Conservation (phyloP, 179 eudicot species). For the Heliamphora pulchella region DNA sequence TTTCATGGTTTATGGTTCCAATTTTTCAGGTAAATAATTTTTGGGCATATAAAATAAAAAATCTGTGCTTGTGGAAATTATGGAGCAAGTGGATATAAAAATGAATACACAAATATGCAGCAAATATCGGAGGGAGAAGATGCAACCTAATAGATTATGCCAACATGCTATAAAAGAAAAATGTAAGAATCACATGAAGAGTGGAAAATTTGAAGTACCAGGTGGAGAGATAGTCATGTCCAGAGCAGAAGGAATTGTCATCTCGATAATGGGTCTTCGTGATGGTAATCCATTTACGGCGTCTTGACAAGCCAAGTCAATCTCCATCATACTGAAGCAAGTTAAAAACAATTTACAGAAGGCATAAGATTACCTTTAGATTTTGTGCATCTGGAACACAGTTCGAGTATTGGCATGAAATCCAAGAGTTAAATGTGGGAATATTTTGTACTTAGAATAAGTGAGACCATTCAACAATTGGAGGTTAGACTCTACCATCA, state of each 20-base stretch:
- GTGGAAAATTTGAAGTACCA: slow-evolving; percentile 33
- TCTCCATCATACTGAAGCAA: slow-evolving; percentile 71
- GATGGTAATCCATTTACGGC: slow-evolving; percentile 74
- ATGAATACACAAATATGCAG: too few relatives aligned
- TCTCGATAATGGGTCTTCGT: slow-evolving; percentile 80
- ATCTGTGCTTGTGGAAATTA: too few relatives aligned
- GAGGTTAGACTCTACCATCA: not conserved
- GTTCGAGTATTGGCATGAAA: not conserved
- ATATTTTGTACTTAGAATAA: not conserved
- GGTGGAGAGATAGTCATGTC: slow-evolving; percentile 88
- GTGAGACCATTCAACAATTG: not conserved
- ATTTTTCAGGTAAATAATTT: not conserved
- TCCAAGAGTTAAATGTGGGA: not conserved
- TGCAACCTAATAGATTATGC: not conserved
- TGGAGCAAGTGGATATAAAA: too few relatives aligned
- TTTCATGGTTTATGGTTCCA: slow-evolving; percentile 7
- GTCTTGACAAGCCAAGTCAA: slow-evolving; percentile 71
- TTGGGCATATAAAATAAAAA: too few relatives aligned
- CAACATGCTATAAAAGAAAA: not conserved
- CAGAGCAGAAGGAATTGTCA: slow-evolving; percentile 89
- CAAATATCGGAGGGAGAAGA: not conserved
- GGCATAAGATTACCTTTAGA: not conserved
- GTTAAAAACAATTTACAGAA: slow-evolving; percentile 5
- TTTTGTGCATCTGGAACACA: not conserved
- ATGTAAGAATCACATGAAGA: slow-evolving; percentile 3